These are phyloP conservation scores for Curvularia spicifera DNA, from an alignment of 2,329 filamentous ascomycete species.

Conservation along the genomic window DNA sequence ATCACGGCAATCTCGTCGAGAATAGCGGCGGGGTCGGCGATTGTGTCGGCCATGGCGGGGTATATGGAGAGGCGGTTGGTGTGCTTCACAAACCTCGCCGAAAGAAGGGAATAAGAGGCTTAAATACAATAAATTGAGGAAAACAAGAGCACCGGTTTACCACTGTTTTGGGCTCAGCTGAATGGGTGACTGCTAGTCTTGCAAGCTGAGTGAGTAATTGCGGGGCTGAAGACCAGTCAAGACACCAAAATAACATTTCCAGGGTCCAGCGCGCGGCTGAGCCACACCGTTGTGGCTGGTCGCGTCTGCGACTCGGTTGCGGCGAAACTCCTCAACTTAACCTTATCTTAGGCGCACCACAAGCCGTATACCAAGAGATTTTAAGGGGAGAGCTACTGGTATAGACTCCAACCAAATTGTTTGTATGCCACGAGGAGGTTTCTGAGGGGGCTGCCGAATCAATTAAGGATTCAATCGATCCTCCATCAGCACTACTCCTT, in stretches of 20 bases:
- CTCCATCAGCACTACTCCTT: not conserved
- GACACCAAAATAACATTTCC: slow-evolving; percentile 17
- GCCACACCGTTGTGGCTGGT: slow-evolving; percentile 17
- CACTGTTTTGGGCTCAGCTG: slow-evolving; percentile 16
- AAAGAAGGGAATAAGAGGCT: not conserved
- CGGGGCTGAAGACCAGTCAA: slow-evolving; percentile 18
- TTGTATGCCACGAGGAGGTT: not conserved
- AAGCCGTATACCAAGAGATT: not conserved
- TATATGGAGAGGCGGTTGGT: slow-evolving; percentile 25
- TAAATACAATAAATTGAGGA: not conserved
- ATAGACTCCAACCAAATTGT: not conserved
- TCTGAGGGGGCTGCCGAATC: not conserved
- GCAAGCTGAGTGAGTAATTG: slow-evolving; percentile 28
- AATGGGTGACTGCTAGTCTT: slow-evolving; percentile 13
- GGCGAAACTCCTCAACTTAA: not conserved
- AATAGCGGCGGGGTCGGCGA: slow-evolving; percentile 40
- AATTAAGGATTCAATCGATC: not conserved
- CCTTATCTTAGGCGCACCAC: not conserved
- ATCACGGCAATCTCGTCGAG: slow-evolving; percentile 42
- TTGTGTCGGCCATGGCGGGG: slow-evolving; percentile 46
- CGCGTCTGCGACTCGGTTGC: not conserved
- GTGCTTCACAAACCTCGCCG: slow-evolving; percentile 17
- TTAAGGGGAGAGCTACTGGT: not conserved
- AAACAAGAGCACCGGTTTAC: slow-evolving; percentile 5
- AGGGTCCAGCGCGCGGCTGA: slow-evolving; percentile 14